phyloP scores from a whole-genome alignment of 257 asterid genomes.

The Rehmannia glutinosa region DNA sequence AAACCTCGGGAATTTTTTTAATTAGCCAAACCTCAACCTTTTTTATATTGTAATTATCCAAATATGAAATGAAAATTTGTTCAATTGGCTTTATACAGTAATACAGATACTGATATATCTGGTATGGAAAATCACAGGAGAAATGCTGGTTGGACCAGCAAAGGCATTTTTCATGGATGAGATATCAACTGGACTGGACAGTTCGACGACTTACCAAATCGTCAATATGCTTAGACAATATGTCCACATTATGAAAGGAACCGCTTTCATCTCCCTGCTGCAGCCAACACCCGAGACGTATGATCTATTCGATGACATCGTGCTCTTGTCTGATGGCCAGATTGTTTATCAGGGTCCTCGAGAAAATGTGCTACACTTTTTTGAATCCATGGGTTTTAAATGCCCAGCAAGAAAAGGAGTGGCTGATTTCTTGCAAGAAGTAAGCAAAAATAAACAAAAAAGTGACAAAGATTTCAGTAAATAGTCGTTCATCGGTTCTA shows the following conservation, averaged over 20 bases:
- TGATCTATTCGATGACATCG: conserved; percentile 42
- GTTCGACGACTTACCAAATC: conserved; percentile 59
- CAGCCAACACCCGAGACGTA: conserved; percentile 62
- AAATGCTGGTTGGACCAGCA: conserved; percentile 67
- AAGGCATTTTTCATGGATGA: conserved; percentile 74
- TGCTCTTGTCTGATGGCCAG: conserved; percentile 42
- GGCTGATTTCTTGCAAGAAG: conserved; percentile 59
- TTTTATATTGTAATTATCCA: no score
- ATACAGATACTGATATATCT: neutral
- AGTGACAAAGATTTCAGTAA: neutral
- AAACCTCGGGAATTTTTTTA: no score
- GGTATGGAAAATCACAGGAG: conserved; percentile 30
- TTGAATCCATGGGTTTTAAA: conserved; percentile 47
- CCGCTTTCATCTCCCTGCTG: conserved; percentile 61
- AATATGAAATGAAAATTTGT: no score
- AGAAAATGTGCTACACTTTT: conserved; percentile 35
- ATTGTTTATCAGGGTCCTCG: conserved; percentile 50
- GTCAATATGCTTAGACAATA: conserved; percentile 46
- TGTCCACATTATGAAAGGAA: conserved; percentile 63
- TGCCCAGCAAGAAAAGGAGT: conserved; percentile 49
- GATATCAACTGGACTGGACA: conserved; percentile 65
- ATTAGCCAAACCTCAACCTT: no score
- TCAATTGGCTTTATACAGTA: neutral
- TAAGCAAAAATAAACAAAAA: neutral
- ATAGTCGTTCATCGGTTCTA: neutral